phyloP scores from a whole-genome alignment of 2,329 filamentous ascomycete species.

The Mariannaea elegans region DNA sequence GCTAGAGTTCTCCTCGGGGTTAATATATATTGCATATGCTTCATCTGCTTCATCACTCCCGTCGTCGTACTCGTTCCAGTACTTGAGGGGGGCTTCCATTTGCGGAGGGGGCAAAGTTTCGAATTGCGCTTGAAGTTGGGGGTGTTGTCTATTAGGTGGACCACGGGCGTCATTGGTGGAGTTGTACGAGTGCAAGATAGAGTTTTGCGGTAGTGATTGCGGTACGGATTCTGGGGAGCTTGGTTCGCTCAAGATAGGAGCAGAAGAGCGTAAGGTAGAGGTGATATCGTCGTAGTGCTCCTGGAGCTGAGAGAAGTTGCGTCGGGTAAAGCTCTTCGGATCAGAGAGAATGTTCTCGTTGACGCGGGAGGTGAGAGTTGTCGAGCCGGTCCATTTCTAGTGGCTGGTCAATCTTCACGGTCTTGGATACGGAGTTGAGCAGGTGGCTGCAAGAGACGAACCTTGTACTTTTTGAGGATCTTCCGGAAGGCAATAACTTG shows the following conservation, averaged over 20 bases:
- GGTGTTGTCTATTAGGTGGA: conserved; percentile 40
- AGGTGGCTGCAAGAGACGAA: conserved; percentile 8
- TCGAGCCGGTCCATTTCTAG: conserved; percentile 83
- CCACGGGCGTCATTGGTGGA: conserved; percentile 23
- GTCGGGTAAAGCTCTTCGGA: conserved; percentile 76
- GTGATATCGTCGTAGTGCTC: conserved; percentile 61
- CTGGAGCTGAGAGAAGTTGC: conserved; percentile 67
- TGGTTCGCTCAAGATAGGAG: conserved; percentile 51
- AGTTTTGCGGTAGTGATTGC: conserved; percentile 24
- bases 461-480: conserved; percentile 84
- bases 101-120: conserved; percentile 44
- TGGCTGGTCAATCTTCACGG: conserved; percentile 7
- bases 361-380: conserved; percentile 70
- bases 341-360: conserved; percentile 70
- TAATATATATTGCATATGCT: conserved; percentile 77
- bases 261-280: conserved; percentile 55
- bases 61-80: conserved; percentile 91
- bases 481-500: conserved; percentile 83
- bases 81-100: conserved; percentile 53
- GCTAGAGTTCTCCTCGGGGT: conserved; percentile 68
- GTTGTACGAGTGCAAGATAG: conserved; percentile 19
- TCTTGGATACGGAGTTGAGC: not conserved
- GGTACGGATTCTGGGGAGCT: conserved; percentile 48
- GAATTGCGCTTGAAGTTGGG: conserved; percentile 32
- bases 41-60: conserved; percentile 73